These are phyloP conservation scores for Eucommia ulmoides DNA, from an alignment of 257 asterid genomes.

Conservation along the genomic window DNA sequence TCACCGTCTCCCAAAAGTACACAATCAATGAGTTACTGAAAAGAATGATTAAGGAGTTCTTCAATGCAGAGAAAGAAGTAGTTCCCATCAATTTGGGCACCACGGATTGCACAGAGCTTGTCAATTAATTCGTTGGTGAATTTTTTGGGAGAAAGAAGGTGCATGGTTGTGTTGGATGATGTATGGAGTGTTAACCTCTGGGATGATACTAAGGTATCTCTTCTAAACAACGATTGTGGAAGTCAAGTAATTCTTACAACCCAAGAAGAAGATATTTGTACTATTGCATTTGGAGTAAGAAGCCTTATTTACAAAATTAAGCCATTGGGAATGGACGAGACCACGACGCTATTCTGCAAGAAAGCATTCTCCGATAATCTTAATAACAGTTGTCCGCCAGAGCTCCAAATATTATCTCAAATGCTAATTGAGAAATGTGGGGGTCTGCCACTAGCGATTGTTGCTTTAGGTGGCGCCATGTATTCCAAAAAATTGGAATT, in stretches of 20 bases:
- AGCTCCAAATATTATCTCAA: constrained; percentile 12
- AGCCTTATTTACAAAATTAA: neutral
- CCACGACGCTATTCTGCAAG: neutral
- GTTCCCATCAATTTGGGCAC: constrained; percentile 9
- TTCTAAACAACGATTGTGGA: neutral
- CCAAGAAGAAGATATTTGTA: neutral
- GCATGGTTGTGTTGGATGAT: constrained; percentile 6
- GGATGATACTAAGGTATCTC: neutral
- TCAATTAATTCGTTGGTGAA: constrained; percentile 5
- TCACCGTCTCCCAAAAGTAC: constrained; percentile 13
- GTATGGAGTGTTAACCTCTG: constrained; percentile 6
- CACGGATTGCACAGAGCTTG: constrained; percentile 20
- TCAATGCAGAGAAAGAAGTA: constrained; percentile 7
- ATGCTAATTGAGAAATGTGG: constrained; percentile 12
- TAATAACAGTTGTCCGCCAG: constrained; percentile 1
- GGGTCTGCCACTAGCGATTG: constrained; percentile 19
- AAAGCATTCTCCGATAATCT: neutral
- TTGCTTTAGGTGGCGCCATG: constrained; percentile 17
- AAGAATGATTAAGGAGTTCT: constrained; percentile 15
- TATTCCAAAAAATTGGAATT: constrained; percentile 8
- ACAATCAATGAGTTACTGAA: constrained; percentile 15
- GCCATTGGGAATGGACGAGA: neutral
- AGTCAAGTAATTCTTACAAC: neutral
- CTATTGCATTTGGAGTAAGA: neutral
- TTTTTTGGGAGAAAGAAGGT: neutral